Evolutionary conservation across 176 grass and related monocot species (phyloP), one percentile per base, ranked within the genome.

Genomic region (Tillandsia leiboldiana): DNA sequence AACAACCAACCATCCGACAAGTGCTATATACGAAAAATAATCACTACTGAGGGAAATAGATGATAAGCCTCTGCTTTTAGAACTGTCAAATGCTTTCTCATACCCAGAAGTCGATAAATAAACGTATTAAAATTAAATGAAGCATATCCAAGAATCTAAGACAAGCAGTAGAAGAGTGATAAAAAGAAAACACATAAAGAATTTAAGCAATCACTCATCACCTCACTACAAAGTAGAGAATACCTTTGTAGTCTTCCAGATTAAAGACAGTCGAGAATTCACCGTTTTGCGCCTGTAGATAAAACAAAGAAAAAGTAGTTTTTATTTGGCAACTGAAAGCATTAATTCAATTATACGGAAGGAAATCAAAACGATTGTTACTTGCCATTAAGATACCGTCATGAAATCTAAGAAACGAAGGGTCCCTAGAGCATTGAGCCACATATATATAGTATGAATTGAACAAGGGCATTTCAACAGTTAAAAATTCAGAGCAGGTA

Each of bases 201-300:
- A 66, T 68, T 68, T 53, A 53, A 66, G 42, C 24, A 66, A 52
- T 64, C 1, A 2, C 4, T 42, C 14, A n/a, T 11, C 50, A 20
- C 15, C 51, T 29, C 52, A 75, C 0, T 66, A 70, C 1, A 78
- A 48, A 14, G 33, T 42, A 69, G 59, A 5, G 49, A 18, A 49
- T 83, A 99, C 95, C 95, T 93, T 85, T 94, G 75, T 88, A 88
- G 75, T 99, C 95, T 64, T 99, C 90, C 57, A 99, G 71, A 80
- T 91, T 93, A 73, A 99, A 99, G 18, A 94, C 82, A 76, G 77
- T 62, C 75, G 95, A 71, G 68, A 94, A 99, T 79, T 99, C 83
- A 14, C 84, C 82, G 26, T 94, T 99, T 78, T 99, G 95, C 68
- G 90, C 90, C 95, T 99, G 83, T 26, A 33, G 10, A 75, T 78